phyloP scores from a whole-genome alignment of 495 filamentous ascomycete genomes.

The Glarea lozoyensis region DNA sequence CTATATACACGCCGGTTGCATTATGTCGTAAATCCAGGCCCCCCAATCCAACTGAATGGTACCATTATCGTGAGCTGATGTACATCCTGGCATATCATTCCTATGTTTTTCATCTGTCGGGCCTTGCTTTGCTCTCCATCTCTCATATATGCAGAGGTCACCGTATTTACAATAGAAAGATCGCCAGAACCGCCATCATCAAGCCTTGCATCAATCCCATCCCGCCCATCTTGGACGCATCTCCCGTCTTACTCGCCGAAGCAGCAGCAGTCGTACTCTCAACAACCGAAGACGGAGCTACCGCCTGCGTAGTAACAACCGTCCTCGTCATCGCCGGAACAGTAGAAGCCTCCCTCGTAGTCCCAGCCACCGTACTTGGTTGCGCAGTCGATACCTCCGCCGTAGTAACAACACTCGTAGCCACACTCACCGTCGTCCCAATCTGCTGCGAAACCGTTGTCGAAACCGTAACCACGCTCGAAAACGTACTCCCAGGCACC shows the following conservation, averaged over 20 bases:
- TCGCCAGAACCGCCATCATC: neutral
- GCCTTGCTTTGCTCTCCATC: no score
- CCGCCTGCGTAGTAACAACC: slow-evolving; percentile 1
- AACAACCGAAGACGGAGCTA: neutral
- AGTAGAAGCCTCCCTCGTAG: slow-evolving; percentile 2
- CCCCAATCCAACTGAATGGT: no score
- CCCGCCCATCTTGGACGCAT: neutral
- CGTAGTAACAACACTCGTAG: neutral
- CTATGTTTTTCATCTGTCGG: no score
- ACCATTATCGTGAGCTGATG: no score
- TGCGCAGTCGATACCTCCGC: neutral
- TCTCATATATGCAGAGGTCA: no score
- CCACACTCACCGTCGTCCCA: neutral
- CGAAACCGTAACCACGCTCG: neutral
- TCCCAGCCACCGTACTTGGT: slow-evolving; percentile 1
- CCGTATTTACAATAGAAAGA: no score
- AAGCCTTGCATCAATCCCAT: neutral
- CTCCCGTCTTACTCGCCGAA: slow-evolving; percentile 5
- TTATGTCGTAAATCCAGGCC: no score
- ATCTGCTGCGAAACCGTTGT: neutral
- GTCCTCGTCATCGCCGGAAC: neutral
- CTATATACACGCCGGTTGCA: no score
- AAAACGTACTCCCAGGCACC: neutral
- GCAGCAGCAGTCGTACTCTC: neutral
- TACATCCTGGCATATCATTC: no score